These are phyloP conservation scores for Teratosphaeria nubilosa DNA, from an alignment of 2,329 filamentous ascomycete genomes.

Conservation along the genomic window DNA sequence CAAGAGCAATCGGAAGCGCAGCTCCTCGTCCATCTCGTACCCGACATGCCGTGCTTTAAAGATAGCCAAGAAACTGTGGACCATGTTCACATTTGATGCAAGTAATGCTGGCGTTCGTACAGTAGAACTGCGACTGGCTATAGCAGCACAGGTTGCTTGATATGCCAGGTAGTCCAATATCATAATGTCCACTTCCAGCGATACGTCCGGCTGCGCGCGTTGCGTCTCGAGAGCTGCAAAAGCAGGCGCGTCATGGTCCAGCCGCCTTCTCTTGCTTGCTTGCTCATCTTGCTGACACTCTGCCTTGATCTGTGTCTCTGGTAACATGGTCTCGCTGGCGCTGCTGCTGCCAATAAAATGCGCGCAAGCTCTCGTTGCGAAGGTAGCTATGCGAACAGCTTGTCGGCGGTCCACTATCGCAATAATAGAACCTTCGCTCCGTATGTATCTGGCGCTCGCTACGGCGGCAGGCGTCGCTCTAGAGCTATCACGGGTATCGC, in stretches of 20 bases:
- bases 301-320: neutral
- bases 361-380: neutral
- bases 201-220: conserved; percentile 21
- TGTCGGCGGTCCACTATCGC: neutral
- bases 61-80: conserved; percentile 34
- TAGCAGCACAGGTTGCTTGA: conserved; percentile 34
- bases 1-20: conserved; percentile 40
- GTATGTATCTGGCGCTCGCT: neutral
- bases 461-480: neutral
- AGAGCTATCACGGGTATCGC: neutral
- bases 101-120: conserved; percentile 1
- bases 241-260: neutral
- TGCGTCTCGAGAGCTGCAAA: conserved; percentile 2
- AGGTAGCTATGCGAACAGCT: neutral
- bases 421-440: neutral
- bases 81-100: conserved; percentile 9
- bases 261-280: neutral
- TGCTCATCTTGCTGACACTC: neutral
- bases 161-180: conserved; percentile 48
- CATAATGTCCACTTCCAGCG: conserved; percentile 42
- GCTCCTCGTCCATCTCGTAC: conserved; percentile 26
- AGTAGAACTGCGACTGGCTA: conserved; percentile 20
- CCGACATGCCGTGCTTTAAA: conserved; percentile 32
- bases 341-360: neutral
- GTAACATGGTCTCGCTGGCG: neutral